Evolutionary conservation across 1,284 basidiomycete genomes (phyloP).

Genomic region (Bondarzewia mesenterica): DNA sequence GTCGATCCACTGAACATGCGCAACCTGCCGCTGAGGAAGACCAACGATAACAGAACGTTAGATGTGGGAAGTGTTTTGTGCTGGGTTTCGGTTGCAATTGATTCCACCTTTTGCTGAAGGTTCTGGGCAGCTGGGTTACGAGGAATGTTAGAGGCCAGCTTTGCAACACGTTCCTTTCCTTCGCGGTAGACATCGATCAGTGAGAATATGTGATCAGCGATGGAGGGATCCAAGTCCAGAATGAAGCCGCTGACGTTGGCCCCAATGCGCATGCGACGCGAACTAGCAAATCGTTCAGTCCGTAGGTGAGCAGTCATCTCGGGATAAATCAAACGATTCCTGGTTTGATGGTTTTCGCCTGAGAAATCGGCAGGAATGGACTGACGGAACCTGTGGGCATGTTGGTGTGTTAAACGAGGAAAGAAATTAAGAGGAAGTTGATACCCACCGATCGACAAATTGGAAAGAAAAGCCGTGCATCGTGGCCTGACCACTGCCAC

Average conservation of each 20-base stretch:
- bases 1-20: slow-evolving; percentile 48
- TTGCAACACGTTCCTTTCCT: slow-evolving; percentile 72
- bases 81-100: slow-evolving; percentile 19
- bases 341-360: slow-evolving; percentile 60
- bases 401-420: slow-evolving; percentile 2
- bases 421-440: neutral
- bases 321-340: slow-evolving; percentile 75
- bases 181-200: slow-evolving; percentile 80
- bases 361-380: slow-evolving; percentile 61
- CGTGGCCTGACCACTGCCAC: slow-evolving; percentile 70
- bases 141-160: slow-evolving; percentile 44
- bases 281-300: slow-evolving; percentile 40
- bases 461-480: slow-evolving; percentile 75
- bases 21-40: slow-evolving; percentile 77
- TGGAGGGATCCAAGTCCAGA: slow-evolving; percentile 75
- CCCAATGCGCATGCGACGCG: slow-evolving; percentile 55
- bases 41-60: slow-evolving; percentile 64
- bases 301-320: slow-evolving; percentile 73
- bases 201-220: slow-evolving; percentile 74
- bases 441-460: slow-evolving; percentile 65
- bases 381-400: slow-evolving; percentile 62
- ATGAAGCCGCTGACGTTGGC: slow-evolving; percentile 83
- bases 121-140: slow-evolving; percentile 29
- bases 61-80: slow-evolving; percentile 39
- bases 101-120: slow-evolving; percentile 13